Evolutionary conservation across 306 rosid genomes (phyloP).

Genomic region (Inga laurina): DNA sequence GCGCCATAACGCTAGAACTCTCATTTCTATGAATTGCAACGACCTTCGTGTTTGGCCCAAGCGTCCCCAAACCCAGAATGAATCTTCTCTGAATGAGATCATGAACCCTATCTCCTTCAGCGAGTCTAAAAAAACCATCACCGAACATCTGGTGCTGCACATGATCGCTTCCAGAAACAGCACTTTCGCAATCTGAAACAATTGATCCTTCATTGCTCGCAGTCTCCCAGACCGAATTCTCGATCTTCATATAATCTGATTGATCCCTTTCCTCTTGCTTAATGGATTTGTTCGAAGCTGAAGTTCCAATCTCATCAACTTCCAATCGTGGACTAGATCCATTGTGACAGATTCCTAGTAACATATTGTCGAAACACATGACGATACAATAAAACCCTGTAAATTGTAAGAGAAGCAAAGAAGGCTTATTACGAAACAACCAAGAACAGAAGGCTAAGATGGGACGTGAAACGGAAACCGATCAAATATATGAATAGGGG

Average conservation of each 20-base stretch:
- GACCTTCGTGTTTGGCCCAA: conserved; percentile 42
- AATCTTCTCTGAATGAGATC: conserved; percentile 51
- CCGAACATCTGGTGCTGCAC: conserved; percentile 13
- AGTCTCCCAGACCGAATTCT: conserved; percentile 21
- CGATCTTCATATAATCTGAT: background rate
- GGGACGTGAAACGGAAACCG: background rate
- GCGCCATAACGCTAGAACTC: conserved; percentile 34
- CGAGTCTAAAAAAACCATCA: conserved; percentile 32
- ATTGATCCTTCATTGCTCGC: conserved; percentile 40
- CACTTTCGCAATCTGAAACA: conserved; percentile 70
- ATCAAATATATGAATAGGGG: background rate
- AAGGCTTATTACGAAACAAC: background rate
- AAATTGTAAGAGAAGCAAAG: background rate
- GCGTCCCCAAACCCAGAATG: conserved; percentile 37
- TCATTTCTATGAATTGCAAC: conserved; percentile 46
- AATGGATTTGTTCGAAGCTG: conserved; percentile 2
- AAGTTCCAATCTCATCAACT: background rate
- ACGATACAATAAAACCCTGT: background rate
- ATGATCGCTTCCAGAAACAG: conserved; percentile 33
- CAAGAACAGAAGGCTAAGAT: background rate
- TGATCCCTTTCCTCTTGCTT: background rate
- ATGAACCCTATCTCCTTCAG: conserved; percentile 42
- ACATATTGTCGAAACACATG: conserved; percentile 28
- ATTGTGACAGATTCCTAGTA: conserved; percentile 4
- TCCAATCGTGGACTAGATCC: background rate